These are phyloP conservation scores for Tetratostichococcus sp. DNA, from an alignment of 139 green algal species.

Conservation along the genomic window DNA sequence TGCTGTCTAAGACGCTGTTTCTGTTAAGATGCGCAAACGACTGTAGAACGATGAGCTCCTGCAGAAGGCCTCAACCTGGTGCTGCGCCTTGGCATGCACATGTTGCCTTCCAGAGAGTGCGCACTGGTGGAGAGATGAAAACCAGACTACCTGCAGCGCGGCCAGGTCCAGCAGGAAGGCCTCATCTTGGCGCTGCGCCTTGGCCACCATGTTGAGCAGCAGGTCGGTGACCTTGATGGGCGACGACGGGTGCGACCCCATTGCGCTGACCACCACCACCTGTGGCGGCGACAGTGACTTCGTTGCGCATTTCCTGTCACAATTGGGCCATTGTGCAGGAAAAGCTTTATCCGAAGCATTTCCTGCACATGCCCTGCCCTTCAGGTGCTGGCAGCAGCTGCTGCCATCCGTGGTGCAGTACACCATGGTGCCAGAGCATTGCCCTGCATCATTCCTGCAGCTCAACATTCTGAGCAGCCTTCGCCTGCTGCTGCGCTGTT, in stretches of 20 bases:
- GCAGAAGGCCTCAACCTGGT: too few species aligned
- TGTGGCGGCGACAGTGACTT: not conserved
- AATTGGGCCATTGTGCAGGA: too few species aligned
- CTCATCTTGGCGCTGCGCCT: conserved; percentile 58
- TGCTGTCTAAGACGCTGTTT: too few species aligned
- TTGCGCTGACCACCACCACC: conserved; percentile 79
- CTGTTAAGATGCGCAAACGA: too few species aligned
- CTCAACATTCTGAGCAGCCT: not conserved
- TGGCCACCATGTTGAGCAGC: conserved; percentile 85
- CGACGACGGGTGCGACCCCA: conserved; percentile 69
- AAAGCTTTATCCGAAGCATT: too few species aligned
- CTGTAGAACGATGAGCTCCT: too few species aligned
- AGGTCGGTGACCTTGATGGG: conserved; percentile 82
- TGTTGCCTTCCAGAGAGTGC: too few species aligned
- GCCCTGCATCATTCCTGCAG: too few species aligned
- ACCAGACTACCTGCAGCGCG: conserved; percentile 20
- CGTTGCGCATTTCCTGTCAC: not conserved
- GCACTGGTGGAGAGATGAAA: too few species aligned
- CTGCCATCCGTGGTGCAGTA: not conserved
- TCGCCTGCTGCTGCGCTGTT: not conserved
- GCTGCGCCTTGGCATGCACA: too few species aligned
- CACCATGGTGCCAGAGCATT: not conserved
- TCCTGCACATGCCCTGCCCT: too few species aligned
- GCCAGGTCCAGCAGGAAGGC: conserved; percentile 82
- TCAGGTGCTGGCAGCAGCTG: too few species aligned